Evolutionary conservation across 2,329 filamentous ascomycete species (phyloP).

Genomic region (Westerdykella ornata): DNA sequence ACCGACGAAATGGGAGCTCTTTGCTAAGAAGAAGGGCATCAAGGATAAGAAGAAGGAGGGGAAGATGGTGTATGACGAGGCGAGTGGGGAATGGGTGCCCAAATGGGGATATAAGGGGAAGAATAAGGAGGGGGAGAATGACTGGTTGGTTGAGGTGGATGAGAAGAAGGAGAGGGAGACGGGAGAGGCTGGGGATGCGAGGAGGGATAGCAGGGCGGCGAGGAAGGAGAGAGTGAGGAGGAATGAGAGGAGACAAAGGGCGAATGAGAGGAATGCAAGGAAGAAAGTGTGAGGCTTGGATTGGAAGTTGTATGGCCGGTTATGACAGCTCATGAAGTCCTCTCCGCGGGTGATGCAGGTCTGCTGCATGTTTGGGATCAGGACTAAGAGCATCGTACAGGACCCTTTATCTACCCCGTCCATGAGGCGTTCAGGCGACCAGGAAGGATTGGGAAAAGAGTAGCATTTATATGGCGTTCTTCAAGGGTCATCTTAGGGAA

Average conservation of each 20-base stretch:
- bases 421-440: not conserved
- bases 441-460: not conserved
- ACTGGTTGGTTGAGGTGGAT: conserved; percentile 92
- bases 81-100: conserved; percentile 77
- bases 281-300: conserved; percentile 39
- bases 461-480: not conserved
- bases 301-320: not conserved
- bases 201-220: conserved; percentile 55
- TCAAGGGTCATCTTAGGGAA: too few relatives aligned
- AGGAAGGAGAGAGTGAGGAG: conserved; percentile 44
- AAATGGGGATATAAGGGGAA: conserved; percentile 89
- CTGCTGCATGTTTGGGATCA: too few relatives aligned
- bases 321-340: not conserved
- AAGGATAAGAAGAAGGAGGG: conserved; percentile 76
- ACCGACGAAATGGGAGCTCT: conserved; percentile 91
- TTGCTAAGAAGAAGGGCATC: conserved; percentile 96
- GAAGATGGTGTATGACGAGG: conserved; percentile 79
- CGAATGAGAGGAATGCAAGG: conserved; percentile 60
- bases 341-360: not conserved
- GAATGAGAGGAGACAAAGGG: conserved; percentile 40
- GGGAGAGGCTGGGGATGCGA: conserved; percentile 52
- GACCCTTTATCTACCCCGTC: not conserved
- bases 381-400: too few relatives aligned
- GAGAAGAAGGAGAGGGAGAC: conserved; percentile 60
- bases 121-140: conserved; percentile 74